Base-by-base conservation (phyloP, 441 rosid species). In the Arabidopsis lyrata region DNA sequence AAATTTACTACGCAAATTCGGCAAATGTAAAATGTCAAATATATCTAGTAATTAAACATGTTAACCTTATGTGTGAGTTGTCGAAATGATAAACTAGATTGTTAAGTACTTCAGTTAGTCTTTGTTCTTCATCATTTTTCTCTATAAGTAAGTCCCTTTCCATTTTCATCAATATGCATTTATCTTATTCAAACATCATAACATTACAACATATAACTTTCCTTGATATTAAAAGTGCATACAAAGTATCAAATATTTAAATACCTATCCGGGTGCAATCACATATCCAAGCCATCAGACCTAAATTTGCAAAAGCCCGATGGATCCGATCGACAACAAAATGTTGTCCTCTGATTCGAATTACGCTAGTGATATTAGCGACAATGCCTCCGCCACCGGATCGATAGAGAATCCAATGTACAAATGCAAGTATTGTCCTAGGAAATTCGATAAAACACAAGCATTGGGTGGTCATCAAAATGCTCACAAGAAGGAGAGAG, bases 391-490 rank as follows among this genome's bases (percentile, higher is more conserved):
- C 18, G 32, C 27, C 16, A 5, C 13, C 1, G 62, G 7, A 0
- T 20, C n/a, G 5, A 16, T 8, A 6, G 45, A 68, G 27, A 8
- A 2, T 8, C 22, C 0, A 0, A 44, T 22, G 2, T 54, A 35
- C 45, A 27, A 34, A 53, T 75, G 79, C 36, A 62, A 22, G 14
- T 68, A 68, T 27, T 75, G 74, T 68, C 27, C 29, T 1, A 68
- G 29, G 14, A 35, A 0, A 0, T 76, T 32, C 12, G 11, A 35
- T 18, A 69, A 18, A 44, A 6, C 3, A 27, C 78, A 67, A 62
- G 74, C 52, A 8, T 68, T 68, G 4, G 52, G 45, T 15, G 70
- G 70, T 34, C 79, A 75, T 62, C 79, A 75, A 38, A 69, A 76
- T 66, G 65, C 60, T 24, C 79, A 75, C 45, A 35, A 1, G 5